Evolutionary conservation across 208 protist genomes (phyloP).

Genomic region (Trypanosoma caninum): DNA sequence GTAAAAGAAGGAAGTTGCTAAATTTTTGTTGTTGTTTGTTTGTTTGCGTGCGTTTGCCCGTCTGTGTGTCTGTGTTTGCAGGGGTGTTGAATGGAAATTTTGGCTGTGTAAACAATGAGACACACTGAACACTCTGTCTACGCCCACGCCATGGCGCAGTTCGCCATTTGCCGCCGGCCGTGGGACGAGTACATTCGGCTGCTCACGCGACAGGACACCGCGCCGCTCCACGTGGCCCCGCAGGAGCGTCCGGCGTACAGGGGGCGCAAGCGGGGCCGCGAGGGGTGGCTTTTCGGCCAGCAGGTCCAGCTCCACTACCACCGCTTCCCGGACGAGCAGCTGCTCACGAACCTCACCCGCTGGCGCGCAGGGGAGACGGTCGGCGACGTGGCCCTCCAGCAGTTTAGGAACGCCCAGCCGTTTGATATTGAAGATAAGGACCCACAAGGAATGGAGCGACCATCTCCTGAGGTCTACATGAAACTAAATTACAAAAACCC

Average conservation of each 20-base stretch:
- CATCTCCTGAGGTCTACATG: slow-evolving; percentile 87
- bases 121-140: slow-evolving; percentile 41
- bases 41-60: no score
- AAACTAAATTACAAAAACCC: slow-evolving; percentile 94
- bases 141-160: slow-evolving; percentile 67
- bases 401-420: slow-evolving; percentile 89
- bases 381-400: slow-evolving; percentile 80
- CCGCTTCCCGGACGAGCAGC: slow-evolving; percentile 84
- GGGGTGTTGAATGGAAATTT: background rate
- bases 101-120: slow-evolving; percentile 9
- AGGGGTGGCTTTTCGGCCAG: slow-evolving; percentile 87
- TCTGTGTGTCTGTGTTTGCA: background rate
- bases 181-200: slow-evolving; percentile 81
- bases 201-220: slow-evolving; percentile 72
- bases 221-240: slow-evolving; percentile 64
- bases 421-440: slow-evolving; percentile 86
- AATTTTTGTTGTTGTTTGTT: background rate
- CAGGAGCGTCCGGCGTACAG: slow-evolving; percentile 84
- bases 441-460: slow-evolving; percentile 72
- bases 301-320: slow-evolving; percentile 90
- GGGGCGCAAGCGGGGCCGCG: slow-evolving; percentile 74
- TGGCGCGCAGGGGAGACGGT: slow-evolving; percentile 86
- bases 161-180: slow-evolving; percentile 77
- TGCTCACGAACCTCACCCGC: slow-evolving; percentile 80
- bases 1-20: no score